Percentiles rank a stretch among this genome's conserved stretches.
phyloP scores from a whole-genome alignment of 768 basidiomycete genomes.

The Tricholoma terreum region DNA sequence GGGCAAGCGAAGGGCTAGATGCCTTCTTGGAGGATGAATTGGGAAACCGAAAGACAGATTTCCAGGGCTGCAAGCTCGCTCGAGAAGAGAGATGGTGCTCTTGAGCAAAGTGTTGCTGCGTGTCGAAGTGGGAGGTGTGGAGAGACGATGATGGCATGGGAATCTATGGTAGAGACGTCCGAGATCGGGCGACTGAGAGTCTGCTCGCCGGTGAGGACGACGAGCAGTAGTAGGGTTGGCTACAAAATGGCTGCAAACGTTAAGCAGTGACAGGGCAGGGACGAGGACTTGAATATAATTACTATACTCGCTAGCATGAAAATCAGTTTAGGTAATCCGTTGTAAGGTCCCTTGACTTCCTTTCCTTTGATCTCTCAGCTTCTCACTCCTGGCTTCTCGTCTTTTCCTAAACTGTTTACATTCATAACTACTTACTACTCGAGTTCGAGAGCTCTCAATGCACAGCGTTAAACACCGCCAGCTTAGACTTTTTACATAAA shows the following conservation, averaged over 20 bases:
- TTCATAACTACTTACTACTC: neutral
- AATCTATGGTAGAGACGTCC: neutral
- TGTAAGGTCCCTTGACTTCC: neutral
- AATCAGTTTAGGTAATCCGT: conserved; percentile 5
- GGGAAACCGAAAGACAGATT: conserved; percentile 69
- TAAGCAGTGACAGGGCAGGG: neutral
- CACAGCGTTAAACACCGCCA: neutral
- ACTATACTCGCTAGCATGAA: neutral
- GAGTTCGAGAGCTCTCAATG: neutral
- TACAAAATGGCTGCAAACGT: neutral
- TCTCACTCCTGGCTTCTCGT: neutral
- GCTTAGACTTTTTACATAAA: neutral
- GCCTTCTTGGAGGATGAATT: conserved; percentile 62
- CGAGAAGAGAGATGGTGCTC: conserved; percentile 20
- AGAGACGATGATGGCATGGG: conserved; percentile 22
- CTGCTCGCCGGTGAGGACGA: conserved; percentile 1
- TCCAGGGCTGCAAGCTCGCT: conserved; percentile 50
- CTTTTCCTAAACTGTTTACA: neutral
- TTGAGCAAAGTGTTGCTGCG: conserved; percentile 16
- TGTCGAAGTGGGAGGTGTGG: conserved; percentile 12
- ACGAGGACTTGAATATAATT: neutral
- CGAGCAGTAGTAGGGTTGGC: neutral
- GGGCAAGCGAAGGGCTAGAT: conserved; percentile 41
- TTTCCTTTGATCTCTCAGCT: neutral
- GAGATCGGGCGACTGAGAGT: conserved; percentile 1